A percentile compares a stretch with the other conserved stretches of the same genome.
These are phyloP conservation scores for Rhizoclosmatium globosum DNA, from an alignment of 192 early-diverging fungal genomes.

Conservation along the genomic window DNA sequence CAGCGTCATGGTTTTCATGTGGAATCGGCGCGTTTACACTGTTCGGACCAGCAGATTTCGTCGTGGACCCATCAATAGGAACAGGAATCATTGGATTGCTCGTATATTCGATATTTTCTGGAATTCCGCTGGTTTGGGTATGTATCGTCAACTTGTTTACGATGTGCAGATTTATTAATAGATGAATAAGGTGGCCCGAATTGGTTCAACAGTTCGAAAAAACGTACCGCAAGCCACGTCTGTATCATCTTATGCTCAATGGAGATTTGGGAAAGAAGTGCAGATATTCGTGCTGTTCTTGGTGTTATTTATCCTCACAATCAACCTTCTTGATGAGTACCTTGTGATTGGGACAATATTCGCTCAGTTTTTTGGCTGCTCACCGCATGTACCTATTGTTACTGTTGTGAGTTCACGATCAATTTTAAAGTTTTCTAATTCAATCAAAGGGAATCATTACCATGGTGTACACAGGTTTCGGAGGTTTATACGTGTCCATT, in stretches of 20 bases:
- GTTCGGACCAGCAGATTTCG: conserved; percentile 23
- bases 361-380: conserved; percentile 38
- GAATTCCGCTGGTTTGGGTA: not conserved
- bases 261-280: conserved; percentile 47
- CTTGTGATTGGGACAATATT: conserved; percentile 52
- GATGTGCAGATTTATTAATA: no score
- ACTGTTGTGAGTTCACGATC: conserved; percentile 27
- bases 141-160: no score
- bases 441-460: conserved; percentile 45
- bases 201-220: conserved; percentile 42
- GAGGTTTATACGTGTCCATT: conserved; percentile 59
- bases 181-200: conserved; percentile 48
- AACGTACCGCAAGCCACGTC: conserved; percentile 37
- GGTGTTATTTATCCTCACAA: conserved; percentile 51
- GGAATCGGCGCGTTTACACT: conserved; percentile 51
- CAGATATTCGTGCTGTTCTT: conserved; percentile 48
- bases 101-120: not conserved
- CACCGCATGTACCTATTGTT: conserved; percentile 46
- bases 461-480: conserved; percentile 54
- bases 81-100: not conserved
- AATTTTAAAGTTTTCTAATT: not conserved
- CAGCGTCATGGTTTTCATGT: conserved; percentile 52
- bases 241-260: conserved; percentile 7
- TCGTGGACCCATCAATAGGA: conserved; percentile 40
- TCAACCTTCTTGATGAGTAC: conserved; percentile 32